phyloP scores from a whole-genome alignment of 495 filamentous ascomycete genomes.

The Platismatia glauca region DNA sequence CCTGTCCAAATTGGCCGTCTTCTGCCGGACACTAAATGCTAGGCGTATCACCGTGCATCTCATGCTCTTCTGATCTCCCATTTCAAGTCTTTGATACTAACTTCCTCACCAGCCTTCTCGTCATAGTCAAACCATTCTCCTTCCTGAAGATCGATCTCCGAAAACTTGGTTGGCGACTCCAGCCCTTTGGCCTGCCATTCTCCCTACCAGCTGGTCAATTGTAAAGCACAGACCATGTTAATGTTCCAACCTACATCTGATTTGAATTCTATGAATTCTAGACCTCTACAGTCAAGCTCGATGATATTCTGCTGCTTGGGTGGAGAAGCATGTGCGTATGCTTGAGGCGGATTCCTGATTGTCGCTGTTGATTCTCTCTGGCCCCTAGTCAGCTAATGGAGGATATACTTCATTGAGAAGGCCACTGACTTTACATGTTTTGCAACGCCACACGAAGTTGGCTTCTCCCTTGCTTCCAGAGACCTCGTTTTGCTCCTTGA shows the following conservation, averaged over 20 bases:
- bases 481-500: conserved; percentile 73
- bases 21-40: background rate
- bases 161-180: conserved; percentile 71
- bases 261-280: conserved; percentile 86
- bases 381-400: background rate
- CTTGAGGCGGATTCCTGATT: conserved; percentile 60
- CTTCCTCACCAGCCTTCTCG: conserved; percentile 69
- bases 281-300: conserved; percentile 83
- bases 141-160: conserved; percentile 68
- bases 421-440: conserved; percentile 63
- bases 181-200: conserved; percentile 78
- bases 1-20: background rate
- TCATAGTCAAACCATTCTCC: conserved; percentile 90
- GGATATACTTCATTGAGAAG: background rate
- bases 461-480: conserved; percentile 89
- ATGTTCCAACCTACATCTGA: conserved; percentile 54
- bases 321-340: conserved; percentile 60
- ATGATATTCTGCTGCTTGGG: conserved; percentile 68
- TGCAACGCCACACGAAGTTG: conserved; percentile 97
- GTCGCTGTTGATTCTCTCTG: conserved; percentile 59
- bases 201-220: conserved; percentile 44
- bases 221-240: background rate
- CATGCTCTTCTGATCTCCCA: conserved; percentile 73
- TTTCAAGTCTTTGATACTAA: conserved; percentile 83
- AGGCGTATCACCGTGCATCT: background rate